Conservation (phyloP, 306 rosid species). For the Cicer arietinum region DNA sequence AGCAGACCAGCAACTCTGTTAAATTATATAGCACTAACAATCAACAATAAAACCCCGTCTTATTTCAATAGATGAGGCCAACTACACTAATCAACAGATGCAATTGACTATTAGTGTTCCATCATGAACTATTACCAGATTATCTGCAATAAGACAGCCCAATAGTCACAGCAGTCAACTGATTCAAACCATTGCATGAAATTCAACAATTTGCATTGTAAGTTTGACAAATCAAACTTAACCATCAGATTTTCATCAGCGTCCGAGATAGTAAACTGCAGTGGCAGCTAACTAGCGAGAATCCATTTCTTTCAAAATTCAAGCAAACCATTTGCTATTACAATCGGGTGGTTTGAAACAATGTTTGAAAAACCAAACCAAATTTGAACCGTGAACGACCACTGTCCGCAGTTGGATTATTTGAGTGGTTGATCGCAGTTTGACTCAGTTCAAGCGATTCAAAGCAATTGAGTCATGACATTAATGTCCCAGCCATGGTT, state of each 20-base stretch:
- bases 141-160: too few relatives aligned
- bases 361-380: too few relatives aligned
- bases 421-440: too few relatives aligned
- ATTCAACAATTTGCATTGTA: neutral
- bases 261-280: neutral
- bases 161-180: neutral
- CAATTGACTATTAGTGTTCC: neutral
- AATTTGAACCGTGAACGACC: too few relatives aligned
- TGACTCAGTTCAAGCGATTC: too few relatives aligned
- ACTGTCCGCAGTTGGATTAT: too few relatives aligned
- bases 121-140: neutral
- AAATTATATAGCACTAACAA: neutral
- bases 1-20: neutral
- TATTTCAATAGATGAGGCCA: neutral
- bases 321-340: neutral
- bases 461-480: too few relatives aligned
- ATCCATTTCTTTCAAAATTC: slow-evolving; percentile 18
- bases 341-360: neutral
- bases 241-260: neutral
- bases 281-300: too few relatives aligned
- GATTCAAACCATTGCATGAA: neutral
- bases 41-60: neutral
- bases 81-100: slow-evolving; percentile 1
- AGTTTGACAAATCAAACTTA: neutral
- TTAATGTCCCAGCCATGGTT: too few relatives aligned